phyloP scores from a whole-genome alignment of 208 protist genomes.

The Acanthamoeba sp. region DNA sequence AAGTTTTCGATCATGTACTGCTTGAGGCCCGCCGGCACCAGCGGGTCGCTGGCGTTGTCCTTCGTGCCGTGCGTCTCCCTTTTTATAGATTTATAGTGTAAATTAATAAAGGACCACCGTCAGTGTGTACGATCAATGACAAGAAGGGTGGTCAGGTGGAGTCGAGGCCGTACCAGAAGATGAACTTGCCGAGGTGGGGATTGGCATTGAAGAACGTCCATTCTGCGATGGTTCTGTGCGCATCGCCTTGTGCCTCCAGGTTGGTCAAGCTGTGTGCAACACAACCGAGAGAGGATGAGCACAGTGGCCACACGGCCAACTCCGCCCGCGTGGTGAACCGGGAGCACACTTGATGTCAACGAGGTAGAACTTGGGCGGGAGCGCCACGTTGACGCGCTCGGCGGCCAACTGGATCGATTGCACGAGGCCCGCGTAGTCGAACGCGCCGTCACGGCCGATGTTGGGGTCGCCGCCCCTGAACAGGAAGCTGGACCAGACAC shows the following conservation, averaged over 20 bases:
- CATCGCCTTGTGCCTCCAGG: neutral
- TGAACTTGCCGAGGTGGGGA: conserved; percentile 22
- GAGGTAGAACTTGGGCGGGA: conserved; percentile 17
- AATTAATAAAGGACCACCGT: neutral
- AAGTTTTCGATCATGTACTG: conserved; percentile 46
- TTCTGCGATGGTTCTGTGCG: conserved; percentile 1
- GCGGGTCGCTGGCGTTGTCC: neutral
- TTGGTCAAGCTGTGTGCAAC: conserved; percentile 9
- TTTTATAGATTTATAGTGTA: neutral
- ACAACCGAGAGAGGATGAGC: neutral
- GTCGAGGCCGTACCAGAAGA: neutral
- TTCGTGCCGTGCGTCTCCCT: conserved; percentile 35
- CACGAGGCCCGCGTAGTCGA: conserved; percentile 22
- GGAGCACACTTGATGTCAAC: conserved; percentile 37
- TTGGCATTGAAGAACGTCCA: conserved; percentile 56
- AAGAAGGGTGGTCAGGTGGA: no score
- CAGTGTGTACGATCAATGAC: no score
- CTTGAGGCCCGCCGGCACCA: neutral
- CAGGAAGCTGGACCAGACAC: neutral
- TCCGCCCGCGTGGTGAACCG: neutral
- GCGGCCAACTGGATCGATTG: neutral
- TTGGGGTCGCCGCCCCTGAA: conserved; percentile 36
- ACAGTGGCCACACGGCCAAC: no score
- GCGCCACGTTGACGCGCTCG: neutral
- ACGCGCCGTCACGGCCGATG: neutral